Evolutionary conservation across 2,329 filamentous ascomycete species (phyloP).

Genomic region (Alternaria sp.): DNA sequence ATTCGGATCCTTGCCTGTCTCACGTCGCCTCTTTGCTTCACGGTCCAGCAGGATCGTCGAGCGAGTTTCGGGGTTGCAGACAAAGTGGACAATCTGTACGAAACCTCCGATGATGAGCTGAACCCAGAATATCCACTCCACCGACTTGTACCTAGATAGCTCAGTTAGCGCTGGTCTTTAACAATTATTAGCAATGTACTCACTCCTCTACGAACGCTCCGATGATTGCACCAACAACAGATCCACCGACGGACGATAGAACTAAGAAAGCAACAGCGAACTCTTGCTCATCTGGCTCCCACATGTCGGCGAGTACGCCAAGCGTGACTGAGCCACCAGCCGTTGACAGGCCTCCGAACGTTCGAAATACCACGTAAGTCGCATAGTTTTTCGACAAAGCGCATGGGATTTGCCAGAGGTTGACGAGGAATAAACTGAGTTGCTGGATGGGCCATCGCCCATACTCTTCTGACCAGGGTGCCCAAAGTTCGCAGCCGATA

Average conservation of each 20-base stretch:
- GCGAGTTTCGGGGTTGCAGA: constrained; percentile 78
- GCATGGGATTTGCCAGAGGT: constrained; percentile 61
- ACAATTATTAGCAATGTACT: constrained; percentile 42
- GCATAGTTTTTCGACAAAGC: constrained; percentile 56
- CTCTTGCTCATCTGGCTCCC: constrained; percentile 64
- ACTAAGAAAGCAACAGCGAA: constrained; percentile 68
- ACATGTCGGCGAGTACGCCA: constrained; percentile 71
- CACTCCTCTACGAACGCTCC: constrained; percentile 60
- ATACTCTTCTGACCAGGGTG: constrained; percentile 64
- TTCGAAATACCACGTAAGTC: constrained; percentile 56
- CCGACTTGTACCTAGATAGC: background rate
- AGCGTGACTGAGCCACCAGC: constrained; percentile 70
- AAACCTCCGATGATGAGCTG: constrained; percentile 79
- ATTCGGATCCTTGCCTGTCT: constrained; percentile 65
- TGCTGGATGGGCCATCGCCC: constrained; percentile 63
- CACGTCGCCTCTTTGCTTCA: constrained; percentile 76
- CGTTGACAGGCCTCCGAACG: constrained; percentile 66
- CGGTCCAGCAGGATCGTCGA: constrained; percentile 77
- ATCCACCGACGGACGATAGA: constrained; percentile 64
- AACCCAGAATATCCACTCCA: constrained; percentile 74
- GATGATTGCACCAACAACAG: constrained; percentile 63
- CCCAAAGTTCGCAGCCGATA: constrained; percentile 63
- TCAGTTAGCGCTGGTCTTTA: background rate
- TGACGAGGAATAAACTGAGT: constrained; percentile 61
- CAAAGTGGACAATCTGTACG: constrained; percentile 71